Conservation (phyloP, 2,329 filamentous ascomycete species). For the Colletotrichum truncatum region DNA sequence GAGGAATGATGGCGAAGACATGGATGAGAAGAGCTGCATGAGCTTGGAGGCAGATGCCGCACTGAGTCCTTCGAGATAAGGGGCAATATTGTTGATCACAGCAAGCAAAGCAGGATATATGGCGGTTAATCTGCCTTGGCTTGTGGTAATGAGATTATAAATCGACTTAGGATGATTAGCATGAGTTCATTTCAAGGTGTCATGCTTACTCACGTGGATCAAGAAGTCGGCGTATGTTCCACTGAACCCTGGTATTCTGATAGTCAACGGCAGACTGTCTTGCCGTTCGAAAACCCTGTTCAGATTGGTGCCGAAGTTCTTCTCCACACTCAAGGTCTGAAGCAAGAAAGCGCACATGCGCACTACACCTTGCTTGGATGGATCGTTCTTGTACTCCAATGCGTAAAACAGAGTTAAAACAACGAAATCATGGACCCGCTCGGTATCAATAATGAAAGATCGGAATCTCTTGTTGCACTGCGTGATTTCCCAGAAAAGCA, state of each 20-base stretch:
- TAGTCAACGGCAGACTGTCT: conserved; percentile 83
- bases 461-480: conserved; percentile 98
- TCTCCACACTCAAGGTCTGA: conserved; percentile 93
- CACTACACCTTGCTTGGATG: conserved; percentile 89
- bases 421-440: conserved; percentile 91
- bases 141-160: conserved; percentile 88
- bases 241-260: conserved; percentile 84
- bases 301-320: conserved; percentile 87
- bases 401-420: conserved; percentile 92
- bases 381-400: conserved; percentile 85
- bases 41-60: conserved; percentile 81
- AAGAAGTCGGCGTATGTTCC: conserved; percentile 95
- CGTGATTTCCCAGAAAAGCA: conserved; percentile 96
- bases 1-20: conserved; percentile 93
- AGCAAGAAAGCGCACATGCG: conserved; percentile 98
- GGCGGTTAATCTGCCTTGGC: conserved; percentile 88
- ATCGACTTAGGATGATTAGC: conserved; percentile 71
- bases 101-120: conserved; percentile 93
- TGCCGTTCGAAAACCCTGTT: conserved; percentile 91
- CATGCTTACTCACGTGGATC: conserved; percentile 73
- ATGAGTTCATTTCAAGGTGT: not conserved
- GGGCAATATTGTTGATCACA: conserved; percentile 91
- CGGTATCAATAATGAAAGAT: conserved; percentile 96
- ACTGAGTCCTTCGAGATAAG: conserved; percentile 82
- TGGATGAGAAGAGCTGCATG: conserved; percentile 87